Conservation (phyloP, 2,329 filamentous ascomycete genomes). For the Metarhizium anisopliae region DNA sequence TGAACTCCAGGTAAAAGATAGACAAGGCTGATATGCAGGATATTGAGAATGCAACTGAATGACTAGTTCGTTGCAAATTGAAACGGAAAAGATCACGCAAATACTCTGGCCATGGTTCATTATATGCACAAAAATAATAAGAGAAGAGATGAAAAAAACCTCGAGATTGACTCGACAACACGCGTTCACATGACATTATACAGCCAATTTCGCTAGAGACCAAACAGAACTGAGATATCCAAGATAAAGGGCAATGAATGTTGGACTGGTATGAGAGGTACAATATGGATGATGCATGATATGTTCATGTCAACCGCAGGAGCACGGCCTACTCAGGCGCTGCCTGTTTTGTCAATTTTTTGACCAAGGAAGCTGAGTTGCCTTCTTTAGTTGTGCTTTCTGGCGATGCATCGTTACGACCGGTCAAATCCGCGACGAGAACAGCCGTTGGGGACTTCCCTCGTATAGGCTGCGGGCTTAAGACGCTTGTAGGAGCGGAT, state of each 20-base stretch:
- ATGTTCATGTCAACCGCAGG: too few relatives aligned
- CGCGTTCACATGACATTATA: not conserved
- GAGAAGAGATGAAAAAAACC: not conserved
- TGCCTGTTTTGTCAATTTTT: too few relatives aligned
- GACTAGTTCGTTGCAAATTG: too few relatives aligned
- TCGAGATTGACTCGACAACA: not conserved
- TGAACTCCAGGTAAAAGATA: too few relatives aligned
- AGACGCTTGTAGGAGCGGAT: conserved; percentile 9
- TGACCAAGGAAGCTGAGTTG: too few relatives aligned
- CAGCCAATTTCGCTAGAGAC: not conserved
- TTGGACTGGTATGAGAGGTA: not conserved
- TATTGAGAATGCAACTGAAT: too few relatives aligned
- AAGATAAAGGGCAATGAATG: not conserved
- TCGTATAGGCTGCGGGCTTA: conserved; percentile 6
- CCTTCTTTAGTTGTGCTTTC: too few relatives aligned
- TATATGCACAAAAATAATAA: not conserved
- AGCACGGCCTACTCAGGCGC: too few relatives aligned
- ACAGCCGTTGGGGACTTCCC: not conserved
- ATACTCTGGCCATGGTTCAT: too few relatives aligned
- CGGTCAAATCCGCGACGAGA: not conserved
- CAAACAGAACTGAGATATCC: not conserved
- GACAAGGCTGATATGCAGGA: too few relatives aligned
- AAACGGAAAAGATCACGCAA: too few relatives aligned
- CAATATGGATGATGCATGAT: too few relatives aligned
- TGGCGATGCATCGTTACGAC: not conserved